Evolutionary conservation across 768 basidiomycete genomes (phyloP).

Genomic region (Mycena crocata): DNA sequence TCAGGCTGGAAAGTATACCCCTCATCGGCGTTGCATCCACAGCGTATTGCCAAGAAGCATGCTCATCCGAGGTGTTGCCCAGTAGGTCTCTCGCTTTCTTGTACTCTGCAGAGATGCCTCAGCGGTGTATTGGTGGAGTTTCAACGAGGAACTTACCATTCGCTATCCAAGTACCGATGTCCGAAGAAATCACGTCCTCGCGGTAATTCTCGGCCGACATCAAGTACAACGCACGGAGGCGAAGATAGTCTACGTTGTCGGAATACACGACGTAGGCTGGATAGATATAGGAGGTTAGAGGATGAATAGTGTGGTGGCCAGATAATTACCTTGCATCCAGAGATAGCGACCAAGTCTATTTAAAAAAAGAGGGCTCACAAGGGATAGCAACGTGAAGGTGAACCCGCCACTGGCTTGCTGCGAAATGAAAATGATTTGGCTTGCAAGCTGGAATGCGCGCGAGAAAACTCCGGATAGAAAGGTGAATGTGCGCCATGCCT

Average conservation of each 20-base stretch:
- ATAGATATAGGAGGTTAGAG: neutral
- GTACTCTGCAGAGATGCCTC: slow-evolving; percentile 1
- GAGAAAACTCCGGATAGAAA: neutral
- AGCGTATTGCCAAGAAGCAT: neutral
- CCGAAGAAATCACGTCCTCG: neutral
- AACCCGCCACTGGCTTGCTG: slow-evolving; percentile 16
- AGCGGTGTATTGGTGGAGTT: too few species aligned
- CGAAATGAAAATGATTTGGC: slow-evolving; percentile 13
- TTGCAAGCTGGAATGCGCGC: neutral
- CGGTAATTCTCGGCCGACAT: slow-evolving; percentile 1
- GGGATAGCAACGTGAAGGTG: slow-evolving; percentile 1
- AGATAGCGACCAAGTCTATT: neutral
- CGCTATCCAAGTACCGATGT: slow-evolving; percentile 1
- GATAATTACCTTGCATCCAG: neutral
- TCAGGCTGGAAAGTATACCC: neutral
- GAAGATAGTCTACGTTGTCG: slow-evolving; percentile 12
- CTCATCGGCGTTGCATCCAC: neutral
- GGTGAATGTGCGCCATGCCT: slow-evolving; percentile 4
- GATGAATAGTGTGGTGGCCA: neutral
- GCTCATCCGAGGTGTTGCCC: neutral
- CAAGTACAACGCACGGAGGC: slow-evolving; percentile 1
- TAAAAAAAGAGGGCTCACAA: slow-evolving; percentile 16
- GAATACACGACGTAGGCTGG: slow-evolving; percentile 5
- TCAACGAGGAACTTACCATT: neutral
- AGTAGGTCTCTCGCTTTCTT: slow-evolving; percentile 2